Evolutionary conservation across 306 rosid species (phyloP), one percentile per base, ranked within the genome.

Genomic region (Acacia crassicarpa): DNA sequence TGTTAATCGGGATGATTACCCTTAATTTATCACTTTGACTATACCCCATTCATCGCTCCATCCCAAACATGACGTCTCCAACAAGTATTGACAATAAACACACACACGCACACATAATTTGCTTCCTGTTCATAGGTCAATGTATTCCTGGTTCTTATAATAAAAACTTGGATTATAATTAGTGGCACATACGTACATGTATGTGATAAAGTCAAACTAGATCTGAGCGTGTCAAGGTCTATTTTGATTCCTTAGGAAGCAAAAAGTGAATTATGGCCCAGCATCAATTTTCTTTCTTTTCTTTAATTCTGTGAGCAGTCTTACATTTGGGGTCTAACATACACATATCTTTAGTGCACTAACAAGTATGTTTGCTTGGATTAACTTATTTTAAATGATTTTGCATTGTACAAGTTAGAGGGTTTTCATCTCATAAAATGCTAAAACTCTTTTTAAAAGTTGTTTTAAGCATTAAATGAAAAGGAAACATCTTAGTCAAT

Each of bases 21-120:
- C 49, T 66, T 78, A 78, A 46, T 80, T 30, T 30, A 80, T 80
- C 73, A 32, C 78, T n/a, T 72, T 40, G 38, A 27, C 25, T n/a
- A 41, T 54, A 16, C 58, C 20, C 19, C 43, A 27, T 70, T 69
- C 22, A 7, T 17, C 22, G 8, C 38, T 30, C 68, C 20, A 61
- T 30, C 20, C 54, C 45, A 45, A 14, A 14, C 74, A 33, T 40
- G 74, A 73, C 73, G 54, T 72, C 67, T 81, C 79, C 72, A 33
- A 20, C 66, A 35, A 62, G 67, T 73, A 17, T 41, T 33, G 78
- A 77, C 38, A 41, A 56, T 69, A 71, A 1, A 9, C 12, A 9
- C 4, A 56, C 9, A 9, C 4, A 56, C 5, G 15, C 5, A 49
- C 7, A 9, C 4, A 56, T 51, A 40, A 41, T 40, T 0, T 79